Percentiles rank a stretch among this genome's conserved stretches.
Conservation (phyloP, 345 rosid genomes). For the Aquilaria sinensis region DNA sequence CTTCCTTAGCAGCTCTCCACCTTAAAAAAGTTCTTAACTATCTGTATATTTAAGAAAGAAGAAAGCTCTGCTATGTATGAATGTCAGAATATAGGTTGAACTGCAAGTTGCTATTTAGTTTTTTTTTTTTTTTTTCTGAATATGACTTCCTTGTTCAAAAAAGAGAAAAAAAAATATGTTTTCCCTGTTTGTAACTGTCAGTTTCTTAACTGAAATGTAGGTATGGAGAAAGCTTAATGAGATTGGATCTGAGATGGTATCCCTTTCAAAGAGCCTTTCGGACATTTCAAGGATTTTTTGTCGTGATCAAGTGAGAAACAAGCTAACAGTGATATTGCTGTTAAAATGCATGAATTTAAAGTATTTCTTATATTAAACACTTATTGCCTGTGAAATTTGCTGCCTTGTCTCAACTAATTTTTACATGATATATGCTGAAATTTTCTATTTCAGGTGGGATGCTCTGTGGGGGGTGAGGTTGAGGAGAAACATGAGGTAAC, state of each 20-base stretch:
- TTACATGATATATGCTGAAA: constrained; percentile 2
- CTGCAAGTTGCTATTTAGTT: too few species aligned
- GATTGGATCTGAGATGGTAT: constrained; percentile 62
- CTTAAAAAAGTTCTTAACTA: too few species aligned
- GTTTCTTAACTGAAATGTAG: constrained; percentile 25
- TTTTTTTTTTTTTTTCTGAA: constrained; percentile 6
- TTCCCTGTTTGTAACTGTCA: neutral
- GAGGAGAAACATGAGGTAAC: constrained; percentile 34
- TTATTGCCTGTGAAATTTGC: neutral
- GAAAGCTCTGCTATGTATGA: too few species aligned
- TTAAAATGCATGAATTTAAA: too few species aligned
- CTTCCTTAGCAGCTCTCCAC: too few species aligned
- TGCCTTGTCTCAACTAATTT: neutral
- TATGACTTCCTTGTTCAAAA: neutral
- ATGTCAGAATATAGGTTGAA: too few species aligned
- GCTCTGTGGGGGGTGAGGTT: constrained; percentile 12
- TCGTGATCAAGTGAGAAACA: constrained; percentile 49
- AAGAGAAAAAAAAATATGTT: too few species aligned
- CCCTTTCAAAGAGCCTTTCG: constrained; percentile 59
- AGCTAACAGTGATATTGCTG: neutral
- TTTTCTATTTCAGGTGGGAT: constrained; percentile 22
- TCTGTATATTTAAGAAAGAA: too few species aligned
- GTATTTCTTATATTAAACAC: too few species aligned
- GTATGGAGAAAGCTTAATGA: constrained; percentile 63
- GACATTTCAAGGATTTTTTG: constrained; percentile 49